Conservation (phyloP, 2,329 filamentous ascomycete genomes). For the Chaetoscypha palmicola region DNA sequence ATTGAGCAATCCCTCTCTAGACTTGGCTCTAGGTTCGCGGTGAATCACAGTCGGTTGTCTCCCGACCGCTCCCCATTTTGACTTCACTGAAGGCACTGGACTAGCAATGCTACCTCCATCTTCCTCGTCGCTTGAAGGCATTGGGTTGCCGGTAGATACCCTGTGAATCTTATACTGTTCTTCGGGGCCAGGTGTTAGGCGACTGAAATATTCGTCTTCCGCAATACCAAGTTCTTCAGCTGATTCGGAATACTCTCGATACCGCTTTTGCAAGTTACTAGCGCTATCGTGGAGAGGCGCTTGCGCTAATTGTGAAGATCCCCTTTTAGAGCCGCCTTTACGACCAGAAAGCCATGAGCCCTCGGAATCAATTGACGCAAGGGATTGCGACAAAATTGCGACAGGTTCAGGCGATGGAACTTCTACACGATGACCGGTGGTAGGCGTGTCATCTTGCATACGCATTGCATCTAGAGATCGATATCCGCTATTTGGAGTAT, state of each 20-base stretch:
- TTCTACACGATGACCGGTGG: slow-evolving; percentile 35
- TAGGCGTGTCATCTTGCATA: slow-evolving; percentile 38
- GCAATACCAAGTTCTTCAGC: slow-evolving; percentile 60
- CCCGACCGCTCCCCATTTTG: slow-evolving; percentile 30
- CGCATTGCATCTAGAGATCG: slow-evolving; percentile 34
- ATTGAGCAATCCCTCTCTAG: slow-evolving; percentile 47
- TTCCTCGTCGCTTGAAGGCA: slow-evolving; percentile 53
- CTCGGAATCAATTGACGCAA: slow-evolving; percentile 93
- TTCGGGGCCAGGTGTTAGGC: slow-evolving; percentile 37
- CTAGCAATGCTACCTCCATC: slow-evolving; percentile 37
- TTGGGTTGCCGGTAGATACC: slow-evolving; percentile 40
- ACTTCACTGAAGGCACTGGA: slow-evolving; percentile 21
- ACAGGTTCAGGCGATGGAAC: slow-evolving; percentile 45
- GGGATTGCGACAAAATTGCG: slow-evolving; percentile 63
- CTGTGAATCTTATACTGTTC: slow-evolving; percentile 28
- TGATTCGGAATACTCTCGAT: slow-evolving; percentile 48
- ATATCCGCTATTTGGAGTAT: slow-evolving; percentile 42
- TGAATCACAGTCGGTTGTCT: slow-evolving; percentile 59
- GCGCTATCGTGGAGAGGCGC: slow-evolving; percentile 34
- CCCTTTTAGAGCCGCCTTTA: slow-evolving; percentile 40
- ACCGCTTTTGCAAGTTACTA: slow-evolving; percentile 35
- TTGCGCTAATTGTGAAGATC: slow-evolving; percentile 39
- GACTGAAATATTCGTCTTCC: slow-evolving; percentile 70
- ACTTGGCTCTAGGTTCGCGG: slow-evolving; percentile 48
- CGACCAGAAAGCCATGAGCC: slow-evolving; percentile 90